Evolutionary conservation across 768 basidiomycete species (phyloP).

Genomic region (Tephrocybe rancida): DNA sequence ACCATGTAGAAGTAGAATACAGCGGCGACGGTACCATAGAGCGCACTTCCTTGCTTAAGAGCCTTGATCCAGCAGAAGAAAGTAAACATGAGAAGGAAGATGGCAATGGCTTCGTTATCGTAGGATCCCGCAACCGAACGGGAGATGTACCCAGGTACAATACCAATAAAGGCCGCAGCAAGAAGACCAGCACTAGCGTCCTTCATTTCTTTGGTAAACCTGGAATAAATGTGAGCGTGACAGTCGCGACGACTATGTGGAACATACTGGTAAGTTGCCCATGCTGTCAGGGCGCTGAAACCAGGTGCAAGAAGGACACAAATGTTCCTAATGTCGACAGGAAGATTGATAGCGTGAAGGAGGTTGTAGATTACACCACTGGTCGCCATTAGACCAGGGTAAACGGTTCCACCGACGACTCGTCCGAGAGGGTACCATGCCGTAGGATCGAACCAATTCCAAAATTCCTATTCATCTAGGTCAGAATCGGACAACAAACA

Average conservation of each 20-base stretch:
- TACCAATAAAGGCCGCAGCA: constrained; percentile 97
- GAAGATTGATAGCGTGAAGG: constrained; percentile 86
- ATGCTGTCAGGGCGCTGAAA: constrained; percentile 95
- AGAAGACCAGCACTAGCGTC: constrained; percentile 94
- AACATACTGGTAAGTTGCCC: constrained; percentile 91
- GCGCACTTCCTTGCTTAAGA: constrained; percentile 89
- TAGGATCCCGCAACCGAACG: constrained; percentile 99
- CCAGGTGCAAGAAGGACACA: constrained; percentile 97
- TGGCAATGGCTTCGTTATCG: constrained; percentile 99
- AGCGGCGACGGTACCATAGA: constrained; percentile 88
- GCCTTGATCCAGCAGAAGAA: constrained; percentile 98
- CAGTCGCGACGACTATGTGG: neutral
- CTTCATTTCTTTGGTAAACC: constrained; percentile 97
- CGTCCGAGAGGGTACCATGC: constrained; percentile 99
- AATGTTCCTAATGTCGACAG: constrained; percentile 96
- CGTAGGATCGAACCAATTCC: constrained; percentile 99
- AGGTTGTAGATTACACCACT: constrained; percentile 96
- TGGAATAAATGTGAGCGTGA: constrained; percentile 26
- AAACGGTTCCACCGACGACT: constrained; percentile 97
- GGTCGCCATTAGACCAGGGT: constrained; percentile 98
- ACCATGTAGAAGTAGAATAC: constrained; percentile 99
- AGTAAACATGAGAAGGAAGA: constrained; percentile 99
- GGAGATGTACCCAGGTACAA: constrained; percentile 97
- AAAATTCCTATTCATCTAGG: constrained; percentile 76
- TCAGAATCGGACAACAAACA: neutral